These are phyloP conservation scores for Naganishia cerealis DNA, from an alignment of 1,284 basidiomycete genomes.

Conservation along the genomic window DNA sequence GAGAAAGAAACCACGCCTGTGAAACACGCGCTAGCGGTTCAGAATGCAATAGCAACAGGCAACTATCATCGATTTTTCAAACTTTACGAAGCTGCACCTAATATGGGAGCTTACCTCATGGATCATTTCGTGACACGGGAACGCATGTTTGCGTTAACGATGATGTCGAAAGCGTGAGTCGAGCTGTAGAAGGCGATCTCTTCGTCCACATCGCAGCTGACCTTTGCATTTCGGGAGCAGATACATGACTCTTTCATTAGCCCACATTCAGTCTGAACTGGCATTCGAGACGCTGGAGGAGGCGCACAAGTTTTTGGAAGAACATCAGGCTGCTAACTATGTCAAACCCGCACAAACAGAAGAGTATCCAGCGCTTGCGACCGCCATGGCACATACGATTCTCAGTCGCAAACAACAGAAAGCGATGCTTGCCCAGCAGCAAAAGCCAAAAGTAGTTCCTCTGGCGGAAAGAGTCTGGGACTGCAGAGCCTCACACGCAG, in stretches of 20 bases:
- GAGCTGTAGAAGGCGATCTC: background rate
- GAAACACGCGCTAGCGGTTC: slow-evolving; percentile 83
- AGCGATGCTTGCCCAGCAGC: slow-evolving; percentile 37
- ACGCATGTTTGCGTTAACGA: slow-evolving; percentile 77
- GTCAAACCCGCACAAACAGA: slow-evolving; percentile 49
- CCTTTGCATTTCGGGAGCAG: slow-evolving; percentile 55
- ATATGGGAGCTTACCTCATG: slow-evolving; percentile 99
- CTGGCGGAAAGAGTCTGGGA: slow-evolving; percentile 55
- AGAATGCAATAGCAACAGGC: slow-evolving; percentile 81
- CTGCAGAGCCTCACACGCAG: slow-evolving; percentile 55
- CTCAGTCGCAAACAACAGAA: slow-evolving; percentile 11
- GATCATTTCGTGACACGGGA: slow-evolving; percentile 96
- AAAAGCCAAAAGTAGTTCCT: slow-evolving; percentile 38
- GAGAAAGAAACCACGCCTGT: slow-evolving; percentile 80
- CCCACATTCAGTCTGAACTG: slow-evolving; percentile 76
- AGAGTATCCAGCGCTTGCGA: slow-evolving; percentile 14
- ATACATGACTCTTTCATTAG: slow-evolving; percentile 73
- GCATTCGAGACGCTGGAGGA: slow-evolving; percentile 64
- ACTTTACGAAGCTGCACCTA: slow-evolving; percentile 79
- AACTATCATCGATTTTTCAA: slow-evolving; percentile 93
- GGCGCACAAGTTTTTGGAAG: slow-evolving; percentile 68
- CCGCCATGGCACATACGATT: background rate
- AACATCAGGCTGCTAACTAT: slow-evolving; percentile 71
- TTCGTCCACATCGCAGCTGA: slow-evolving; percentile 25
- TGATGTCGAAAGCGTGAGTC: slow-evolving; percentile 87